These are phyloP conservation scores for Otatea glauca DNA, from an alignment of 176 grass and related monocot species.

Conservation along the genomic window DNA sequence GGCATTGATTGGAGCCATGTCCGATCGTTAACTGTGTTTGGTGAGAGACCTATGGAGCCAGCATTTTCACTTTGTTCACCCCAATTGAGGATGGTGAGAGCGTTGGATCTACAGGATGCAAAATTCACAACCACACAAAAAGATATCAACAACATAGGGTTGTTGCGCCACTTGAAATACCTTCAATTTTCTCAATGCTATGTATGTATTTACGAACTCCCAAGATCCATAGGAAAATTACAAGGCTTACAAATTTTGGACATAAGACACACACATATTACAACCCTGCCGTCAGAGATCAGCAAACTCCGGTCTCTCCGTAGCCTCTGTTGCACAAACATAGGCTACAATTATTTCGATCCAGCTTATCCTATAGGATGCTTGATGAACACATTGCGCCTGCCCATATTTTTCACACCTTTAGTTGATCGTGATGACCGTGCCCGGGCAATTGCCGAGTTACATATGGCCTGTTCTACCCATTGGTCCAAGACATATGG, in stretches of 20 bases:
- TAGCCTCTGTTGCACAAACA: conserved; percentile 1
- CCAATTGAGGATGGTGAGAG: conserved; percentile 6
- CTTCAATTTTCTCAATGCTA: fast-evolving
- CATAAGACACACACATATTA: background rate
- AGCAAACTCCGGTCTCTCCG: background rate
- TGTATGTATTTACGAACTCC: background rate
- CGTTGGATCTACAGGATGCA: background rate
- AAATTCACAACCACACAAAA: background rate
- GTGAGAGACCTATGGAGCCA: background rate
- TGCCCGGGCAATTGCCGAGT: background rate
- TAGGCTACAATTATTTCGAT: background rate
- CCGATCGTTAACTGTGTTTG: conserved; percentile 24
- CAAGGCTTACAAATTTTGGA: conserved; percentile 5
- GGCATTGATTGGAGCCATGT: background rate
- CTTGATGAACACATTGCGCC: background rate
- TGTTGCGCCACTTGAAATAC: conserved; percentile 25
- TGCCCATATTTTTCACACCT: background rate
- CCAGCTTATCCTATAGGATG: fast-evolving
- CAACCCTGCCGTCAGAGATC: background rate
- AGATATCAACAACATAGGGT: background rate
- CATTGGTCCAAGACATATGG: fast-evolving
- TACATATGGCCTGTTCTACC: background rate
- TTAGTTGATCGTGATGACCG: background rate
- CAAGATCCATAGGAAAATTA: conserved; percentile 31
- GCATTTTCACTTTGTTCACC: background rate